Evolutionary conservation across 2,329 filamentous ascomycete species (phyloP).

Genomic region (Trichoderma oligosporum): DNA sequence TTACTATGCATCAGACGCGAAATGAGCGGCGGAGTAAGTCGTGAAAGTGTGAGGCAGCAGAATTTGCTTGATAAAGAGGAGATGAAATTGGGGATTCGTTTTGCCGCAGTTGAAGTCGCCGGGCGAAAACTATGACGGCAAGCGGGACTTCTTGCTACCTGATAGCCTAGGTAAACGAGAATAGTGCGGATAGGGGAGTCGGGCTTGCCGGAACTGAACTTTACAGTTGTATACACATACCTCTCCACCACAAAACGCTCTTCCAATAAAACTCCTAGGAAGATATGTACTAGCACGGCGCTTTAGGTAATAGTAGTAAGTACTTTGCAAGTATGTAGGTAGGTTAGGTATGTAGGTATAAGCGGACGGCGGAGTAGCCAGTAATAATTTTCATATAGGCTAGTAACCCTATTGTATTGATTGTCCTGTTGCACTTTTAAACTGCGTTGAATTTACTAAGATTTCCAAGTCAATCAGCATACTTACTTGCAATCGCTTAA

Average conservation of each 20-base stretch:
- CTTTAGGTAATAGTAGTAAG: neutral
- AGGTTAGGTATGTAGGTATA: too few relatives aligned
- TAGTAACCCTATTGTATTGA: too few relatives aligned
- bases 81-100: neutral
- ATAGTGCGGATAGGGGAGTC: slow-evolving; percentile 7
- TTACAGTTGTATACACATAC: neutral
- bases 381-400: too few relatives aligned
- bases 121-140: slow-evolving; percentile 16
- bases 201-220: neutral
- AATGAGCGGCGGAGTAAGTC: slow-evolving; percentile 52
- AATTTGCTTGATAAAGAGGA: slow-evolving; percentile 5
- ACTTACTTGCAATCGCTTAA: too few relatives aligned
- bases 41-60: slow-evolving; percentile 3
- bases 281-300: neutral
- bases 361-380: too few relatives aligned
- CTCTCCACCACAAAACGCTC: neutral
- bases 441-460: too few relatives aligned
- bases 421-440: too few relatives aligned
- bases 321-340: too few relatives aligned
- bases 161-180: slow-evolving; percentile 9
- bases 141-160: neutral
- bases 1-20: slow-evolving; percentile 26
- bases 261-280: neutral
- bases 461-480: too few relatives aligned
- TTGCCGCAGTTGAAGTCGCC: neutral